Base-by-base conservation (phyloP, 768 basidiomycete species). In the Mycena amicta region DNA sequence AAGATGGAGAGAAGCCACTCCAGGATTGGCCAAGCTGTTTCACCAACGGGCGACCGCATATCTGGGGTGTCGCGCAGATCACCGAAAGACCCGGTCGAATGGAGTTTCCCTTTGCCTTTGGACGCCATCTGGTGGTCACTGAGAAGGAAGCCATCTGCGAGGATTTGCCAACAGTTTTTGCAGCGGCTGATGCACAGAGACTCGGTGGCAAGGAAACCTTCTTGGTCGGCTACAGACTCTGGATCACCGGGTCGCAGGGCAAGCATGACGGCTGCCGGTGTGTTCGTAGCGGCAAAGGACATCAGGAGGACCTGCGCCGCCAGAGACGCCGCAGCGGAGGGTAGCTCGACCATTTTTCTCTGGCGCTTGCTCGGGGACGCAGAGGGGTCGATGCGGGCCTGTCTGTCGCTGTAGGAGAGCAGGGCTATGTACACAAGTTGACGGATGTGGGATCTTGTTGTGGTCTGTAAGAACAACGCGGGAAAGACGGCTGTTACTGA, bases 361-460 rank as follows among this genome's bases (percentile, higher is more conserved):
- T 77, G 71, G 49, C 76, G 70, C 69, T 84, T 86, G 59, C 80
- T 75, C 15, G 84, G 84, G 12, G 85, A 83, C 39, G 74, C 71
- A 43, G 70, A 71, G 13, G 54, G 62, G 37, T 68, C 70, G 8
- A 69, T 62, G 4, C 63, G 52, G 18, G 64, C 63, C 22, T 61
- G 53, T 18, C 61, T 55, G 27, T 68, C 71, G 26, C 70, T 63
- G 28, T 80, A 75, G 5, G 87, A 81, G 62, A 87, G 87, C 22
- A 92, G 77, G n/a, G 87, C 78, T 31, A 91, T 84, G 68, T 85
- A 92, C 25, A 90, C 71, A 15, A 90, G 74, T 53, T 89, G 88
- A 33, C 87, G 79, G 47, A 92, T 71, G 64, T 89, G 89, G 26
- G 81, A 74, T 22, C 88, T 89, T 55, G 30, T 20, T n/a, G 55